Evolutionary conservation across 2,329 filamentous ascomycete species (phyloP).

Genomic region (Colletotrichum sp.): DNA sequence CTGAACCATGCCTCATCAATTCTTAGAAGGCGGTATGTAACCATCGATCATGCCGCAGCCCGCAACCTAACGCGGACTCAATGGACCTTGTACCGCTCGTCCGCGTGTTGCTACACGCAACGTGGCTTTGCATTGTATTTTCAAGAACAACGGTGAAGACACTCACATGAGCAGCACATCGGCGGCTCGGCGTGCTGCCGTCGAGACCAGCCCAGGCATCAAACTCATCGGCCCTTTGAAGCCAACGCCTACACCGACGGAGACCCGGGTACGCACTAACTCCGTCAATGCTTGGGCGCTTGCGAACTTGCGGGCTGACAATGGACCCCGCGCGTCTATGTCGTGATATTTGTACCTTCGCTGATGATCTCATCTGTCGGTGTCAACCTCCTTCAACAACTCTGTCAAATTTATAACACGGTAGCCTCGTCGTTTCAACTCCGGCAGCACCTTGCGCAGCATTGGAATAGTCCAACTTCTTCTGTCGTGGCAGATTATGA

Average conservation of each 20-base stretch:
- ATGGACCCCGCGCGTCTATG: neutral
- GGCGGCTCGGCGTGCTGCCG: neutral
- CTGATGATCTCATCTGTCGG: slow-evolving; percentile 3
- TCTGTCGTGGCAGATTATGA: slow-evolving; percentile 87
- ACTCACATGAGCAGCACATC: neutral
- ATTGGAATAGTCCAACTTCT: slow-evolving; percentile 84
- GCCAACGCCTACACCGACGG: neutral
- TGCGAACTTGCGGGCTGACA: neutral
- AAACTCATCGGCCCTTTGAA: neutral
- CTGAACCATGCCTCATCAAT: neutral
- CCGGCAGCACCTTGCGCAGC: slow-evolving; percentile 73
- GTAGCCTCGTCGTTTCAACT: slow-evolving; percentile 73
- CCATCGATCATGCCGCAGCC: slow-evolving; percentile 14
- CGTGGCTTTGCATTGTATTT: neutral
- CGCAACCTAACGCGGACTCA: neutral
- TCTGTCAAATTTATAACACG: slow-evolving; percentile 72
- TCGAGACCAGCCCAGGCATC: neutral
- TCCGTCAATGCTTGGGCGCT: neutral
- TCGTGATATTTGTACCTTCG: neutral
- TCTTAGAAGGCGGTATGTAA: neutral
- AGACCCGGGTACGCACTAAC: neutral
- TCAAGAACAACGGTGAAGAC: neutral
- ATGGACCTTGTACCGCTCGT: neutral
- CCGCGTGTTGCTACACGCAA: neutral
- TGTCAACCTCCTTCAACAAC: slow-evolving; percentile 52